Conservation (phyloP, 495 filamentous ascomycete genomes). For the Rostrohypoxylon terebratum region DNA sequence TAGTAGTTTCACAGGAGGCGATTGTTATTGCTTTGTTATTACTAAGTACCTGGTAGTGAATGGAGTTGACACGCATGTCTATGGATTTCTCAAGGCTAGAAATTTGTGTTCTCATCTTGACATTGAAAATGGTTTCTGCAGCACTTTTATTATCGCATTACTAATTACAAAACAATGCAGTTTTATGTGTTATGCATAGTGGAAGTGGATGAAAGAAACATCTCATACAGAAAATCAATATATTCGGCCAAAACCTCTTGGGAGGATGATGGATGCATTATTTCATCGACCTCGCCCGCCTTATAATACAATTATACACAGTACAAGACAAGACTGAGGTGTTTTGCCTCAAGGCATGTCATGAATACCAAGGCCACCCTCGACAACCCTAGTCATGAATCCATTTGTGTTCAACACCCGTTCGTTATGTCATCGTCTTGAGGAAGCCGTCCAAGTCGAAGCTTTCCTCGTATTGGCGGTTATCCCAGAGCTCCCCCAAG, state of each 20-base stretch:
- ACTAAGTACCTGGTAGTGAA: background rate
- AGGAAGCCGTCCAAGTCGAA: slow-evolving; percentile 95
- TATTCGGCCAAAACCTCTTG: slow-evolving; percentile 23
- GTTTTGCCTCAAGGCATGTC: slow-evolving; percentile 7
- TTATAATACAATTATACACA: slow-evolving; percentile 44
- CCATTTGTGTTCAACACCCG: slow-evolving; percentile 7
- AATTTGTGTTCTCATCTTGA: background rate
- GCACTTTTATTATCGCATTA: background rate
- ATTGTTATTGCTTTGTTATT: background rate
- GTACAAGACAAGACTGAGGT: slow-evolving; percentile 16
- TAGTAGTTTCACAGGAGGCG: background rate
- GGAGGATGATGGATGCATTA: slow-evolving; percentile 14
- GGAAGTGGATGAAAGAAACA: background rate
- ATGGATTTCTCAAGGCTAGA: background rate
- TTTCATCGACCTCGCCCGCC: background rate
- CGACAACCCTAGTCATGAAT: slow-evolving; percentile 11
- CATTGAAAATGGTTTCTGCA: background rate
- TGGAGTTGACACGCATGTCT: background rate
- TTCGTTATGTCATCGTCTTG: slow-evolving; percentile 77
- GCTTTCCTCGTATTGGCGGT: slow-evolving; percentile 94
- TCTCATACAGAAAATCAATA: slow-evolving; percentile 13
- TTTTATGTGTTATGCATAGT: no score
- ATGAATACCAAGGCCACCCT: background rate
- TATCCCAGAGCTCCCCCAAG: slow-evolving; percentile 95
- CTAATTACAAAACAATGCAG: no score